Conservation (phyloP, 2,329 filamentous ascomycete species). For the Ascochyta fabae region DNA sequence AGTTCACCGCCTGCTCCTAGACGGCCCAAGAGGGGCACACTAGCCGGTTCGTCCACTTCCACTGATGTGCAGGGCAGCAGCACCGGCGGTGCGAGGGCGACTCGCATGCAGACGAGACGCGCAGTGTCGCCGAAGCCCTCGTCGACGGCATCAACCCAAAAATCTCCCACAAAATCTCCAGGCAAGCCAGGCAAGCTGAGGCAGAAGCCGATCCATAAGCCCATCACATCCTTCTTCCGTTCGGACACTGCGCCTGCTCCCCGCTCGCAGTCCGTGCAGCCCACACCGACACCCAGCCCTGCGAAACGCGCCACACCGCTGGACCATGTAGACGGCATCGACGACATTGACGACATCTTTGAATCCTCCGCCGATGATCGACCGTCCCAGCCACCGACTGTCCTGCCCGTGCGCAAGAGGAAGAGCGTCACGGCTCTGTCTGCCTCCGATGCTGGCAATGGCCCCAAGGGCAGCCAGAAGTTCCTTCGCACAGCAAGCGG, state of each 20-base stretch:
- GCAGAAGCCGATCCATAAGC: slow-evolving; percentile 46
- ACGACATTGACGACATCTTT: slow-evolving; percentile 48
- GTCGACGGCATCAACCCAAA: slow-evolving; percentile 23
- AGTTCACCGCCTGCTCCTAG: slow-evolving; percentile 41
- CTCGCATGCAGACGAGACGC: slow-evolving; percentile 29
- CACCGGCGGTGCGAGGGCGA: slow-evolving; percentile 24
- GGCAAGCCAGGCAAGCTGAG: slow-evolving; percentile 40
- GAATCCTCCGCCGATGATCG: slow-evolving; percentile 46
- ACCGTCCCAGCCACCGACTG: slow-evolving; percentile 23
- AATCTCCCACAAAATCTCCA: slow-evolving; percentile 41
- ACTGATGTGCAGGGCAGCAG: slow-evolving; percentile 19
- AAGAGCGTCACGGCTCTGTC: slow-evolving; percentile 23
- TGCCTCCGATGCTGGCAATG: slow-evolving; percentile 24
- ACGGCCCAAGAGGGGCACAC: slow-evolving; percentile 39
- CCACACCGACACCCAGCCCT: slow-evolving; percentile 48
- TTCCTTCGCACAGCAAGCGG: slow-evolving; percentile 52
- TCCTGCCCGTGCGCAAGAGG: slow-evolving; percentile 41
- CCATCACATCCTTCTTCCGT: slow-evolving; percentile 59
- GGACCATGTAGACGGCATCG: slow-evolving; percentile 41
- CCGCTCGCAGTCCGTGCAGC: slow-evolving; percentile 49
- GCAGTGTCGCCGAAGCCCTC: slow-evolving; percentile 31
- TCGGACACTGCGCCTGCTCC: slow-evolving; percentile 45
- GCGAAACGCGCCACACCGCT: slow-evolving; percentile 43
- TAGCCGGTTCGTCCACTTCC: slow-evolving; percentile 28
- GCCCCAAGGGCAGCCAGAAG: slow-evolving; percentile 50